These are phyloP conservation scores for Trichosanthes truncata DNA, from an alignment of 306 rosid species.

Conservation along the genomic window DNA sequence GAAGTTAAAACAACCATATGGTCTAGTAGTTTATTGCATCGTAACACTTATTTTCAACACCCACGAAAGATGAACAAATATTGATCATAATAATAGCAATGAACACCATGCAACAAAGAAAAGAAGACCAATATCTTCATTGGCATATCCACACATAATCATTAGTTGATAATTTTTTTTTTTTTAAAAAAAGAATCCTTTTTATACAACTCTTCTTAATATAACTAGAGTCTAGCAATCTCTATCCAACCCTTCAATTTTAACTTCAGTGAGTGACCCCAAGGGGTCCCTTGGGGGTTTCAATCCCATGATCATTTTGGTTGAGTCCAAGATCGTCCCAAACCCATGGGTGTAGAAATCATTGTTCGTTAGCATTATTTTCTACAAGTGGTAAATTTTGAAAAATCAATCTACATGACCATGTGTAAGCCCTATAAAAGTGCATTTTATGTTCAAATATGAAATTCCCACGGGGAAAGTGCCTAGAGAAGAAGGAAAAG, in stretches of 20 bases:
- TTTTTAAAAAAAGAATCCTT: not conserved
- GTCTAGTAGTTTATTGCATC: not conserved
- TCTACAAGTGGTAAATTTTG: not conserved
- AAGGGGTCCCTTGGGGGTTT: not conserved
- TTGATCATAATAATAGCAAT: not conserved
- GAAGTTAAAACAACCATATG: not conserved
- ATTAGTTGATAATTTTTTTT: too few species aligned
- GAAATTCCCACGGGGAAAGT: not conserved
- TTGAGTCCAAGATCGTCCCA: not conserved
- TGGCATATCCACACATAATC: not conserved
- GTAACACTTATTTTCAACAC: not conserved
- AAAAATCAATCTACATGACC: not conserved
- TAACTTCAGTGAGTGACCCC: not conserved
- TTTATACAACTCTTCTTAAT: not conserved
- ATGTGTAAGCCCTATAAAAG: not conserved
- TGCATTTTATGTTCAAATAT: not conserved
- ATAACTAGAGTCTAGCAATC: not conserved
- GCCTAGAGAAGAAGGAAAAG: not conserved
- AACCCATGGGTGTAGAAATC: not conserved
- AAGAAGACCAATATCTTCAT: not conserved
- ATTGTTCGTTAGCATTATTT: not conserved
- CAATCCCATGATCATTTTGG: not conserved
- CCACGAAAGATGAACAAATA: not conserved
- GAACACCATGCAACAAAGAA: not conserved
- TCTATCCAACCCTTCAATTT: not conserved